These are phyloP conservation scores for Stephanodiscus triporus DNA, from an alignment of 108 stramenopile species.

Conservation along the genomic window DNA sequence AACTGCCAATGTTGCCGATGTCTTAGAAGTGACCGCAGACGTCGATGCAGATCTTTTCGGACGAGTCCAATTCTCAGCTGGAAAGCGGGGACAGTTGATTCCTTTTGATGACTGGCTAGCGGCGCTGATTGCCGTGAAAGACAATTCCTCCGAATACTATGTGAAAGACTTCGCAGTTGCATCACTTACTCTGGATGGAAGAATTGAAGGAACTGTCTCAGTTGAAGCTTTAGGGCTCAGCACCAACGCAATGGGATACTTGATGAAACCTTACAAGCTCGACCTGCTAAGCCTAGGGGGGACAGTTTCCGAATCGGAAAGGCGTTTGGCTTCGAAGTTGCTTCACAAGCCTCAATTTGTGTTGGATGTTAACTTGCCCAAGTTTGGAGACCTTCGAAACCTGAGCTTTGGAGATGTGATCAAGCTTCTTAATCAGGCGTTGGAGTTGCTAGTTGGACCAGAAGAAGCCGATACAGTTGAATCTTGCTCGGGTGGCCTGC, in stretches of 20 bases:
- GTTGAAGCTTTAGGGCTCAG: conserved; percentile 15
- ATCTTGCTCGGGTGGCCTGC: conserved; percentile 51
- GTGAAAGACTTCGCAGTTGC: conserved; percentile 19
- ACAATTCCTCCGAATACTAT: conserved; percentile 8
- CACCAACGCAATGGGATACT: conserved; percentile 9
- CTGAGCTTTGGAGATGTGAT: conserved; percentile 40
- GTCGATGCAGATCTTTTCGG: conserved; percentile 15
- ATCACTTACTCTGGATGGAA: conserved; percentile 33
- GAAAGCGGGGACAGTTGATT: conserved; percentile 10
- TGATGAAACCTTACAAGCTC: conserved; percentile 15
- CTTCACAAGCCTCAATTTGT: not conserved
- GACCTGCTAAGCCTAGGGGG: conserved; percentile 23
- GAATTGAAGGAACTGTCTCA: conserved; percentile 17
- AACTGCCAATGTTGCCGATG: conserved; percentile 26
- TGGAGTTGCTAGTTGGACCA: conserved; percentile 38
- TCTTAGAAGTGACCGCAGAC: conserved; percentile 23
- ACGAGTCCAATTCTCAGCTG: conserved; percentile 8
- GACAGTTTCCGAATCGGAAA: not conserved
- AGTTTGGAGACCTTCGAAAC: conserved; percentile 40
- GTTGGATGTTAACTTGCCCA: conserved; percentile 10
- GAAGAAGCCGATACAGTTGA: conserved; percentile 36
- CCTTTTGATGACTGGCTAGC: conserved; percentile 14
- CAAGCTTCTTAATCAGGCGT: conserved; percentile 18
- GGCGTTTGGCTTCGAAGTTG: no score
- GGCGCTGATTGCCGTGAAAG: not conserved